These are phyloP conservation scores for Rhodamnia argentea DNA, from an alignment of 345 rosid species.

Conservation along the genomic window DNA sequence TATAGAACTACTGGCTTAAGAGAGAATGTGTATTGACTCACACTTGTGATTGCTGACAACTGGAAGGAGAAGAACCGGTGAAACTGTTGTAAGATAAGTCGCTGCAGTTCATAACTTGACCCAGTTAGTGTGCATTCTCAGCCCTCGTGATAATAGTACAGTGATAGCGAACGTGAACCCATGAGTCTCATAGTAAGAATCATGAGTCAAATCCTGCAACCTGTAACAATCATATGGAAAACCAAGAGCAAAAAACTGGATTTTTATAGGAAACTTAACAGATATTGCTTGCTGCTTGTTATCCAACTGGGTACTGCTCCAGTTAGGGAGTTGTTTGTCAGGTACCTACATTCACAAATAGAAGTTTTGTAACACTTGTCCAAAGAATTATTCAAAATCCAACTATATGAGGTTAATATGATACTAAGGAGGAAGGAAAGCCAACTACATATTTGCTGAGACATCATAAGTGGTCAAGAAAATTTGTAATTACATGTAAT, in stretches of 20 bases:
- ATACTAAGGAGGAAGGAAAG: neutral
- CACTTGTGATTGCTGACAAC: constrained; percentile 38
- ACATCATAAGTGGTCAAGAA: neutral
- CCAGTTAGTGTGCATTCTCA: neutral
- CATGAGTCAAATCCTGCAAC: neutral
- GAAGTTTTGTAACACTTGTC: neutral
- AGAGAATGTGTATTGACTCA: constrained; percentile 17
- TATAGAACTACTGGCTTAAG: neutral
- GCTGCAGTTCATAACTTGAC: constrained; percentile 16
- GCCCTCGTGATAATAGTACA: neutral
- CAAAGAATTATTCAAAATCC: neutral
- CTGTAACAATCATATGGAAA: neutral
- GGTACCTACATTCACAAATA: constrained; percentile 33
- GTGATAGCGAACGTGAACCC: no score
- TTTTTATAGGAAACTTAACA: constrained; percentile 35
- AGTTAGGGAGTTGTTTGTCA: constrained; percentile 61
- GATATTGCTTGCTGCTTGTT: neutral
- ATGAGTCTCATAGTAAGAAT: no score
- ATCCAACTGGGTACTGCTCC: constrained; percentile 58
- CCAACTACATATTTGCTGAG: neutral
- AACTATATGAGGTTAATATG: neutral
- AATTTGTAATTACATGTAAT: constrained; percentile 37
- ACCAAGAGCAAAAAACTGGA: neutral
- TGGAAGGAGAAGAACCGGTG: constrained; percentile 17
- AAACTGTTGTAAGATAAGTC: constrained; percentile 91